A percentile compares a stretch with the other conserved stretches of the same genome.
phyloP scores from a whole-genome alignment of 495 filamentous ascomycete species.

The Bacidia rubella region DNA sequence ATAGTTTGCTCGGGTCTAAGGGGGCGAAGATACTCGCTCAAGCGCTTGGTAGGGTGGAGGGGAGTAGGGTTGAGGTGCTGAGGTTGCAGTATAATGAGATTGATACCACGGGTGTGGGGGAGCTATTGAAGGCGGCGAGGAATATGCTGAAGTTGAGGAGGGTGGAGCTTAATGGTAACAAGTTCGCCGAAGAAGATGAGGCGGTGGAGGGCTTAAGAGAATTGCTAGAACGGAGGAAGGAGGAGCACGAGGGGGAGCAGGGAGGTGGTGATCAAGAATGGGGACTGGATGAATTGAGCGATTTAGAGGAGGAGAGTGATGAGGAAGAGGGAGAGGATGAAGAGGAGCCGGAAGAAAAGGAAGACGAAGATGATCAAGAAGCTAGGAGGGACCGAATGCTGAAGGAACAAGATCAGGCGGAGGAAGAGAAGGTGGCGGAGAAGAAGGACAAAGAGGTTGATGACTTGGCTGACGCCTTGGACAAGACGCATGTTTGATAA shows the following conservation, averaged over 20 bases:
- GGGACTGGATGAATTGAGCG: slow-evolving; percentile 60
- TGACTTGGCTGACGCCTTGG: slow-evolving; percentile 58
- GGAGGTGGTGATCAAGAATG: slow-evolving; percentile 52
- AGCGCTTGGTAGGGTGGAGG: slow-evolving; percentile 60
- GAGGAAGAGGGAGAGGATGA: slow-evolving; percentile 45
- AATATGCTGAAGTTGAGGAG: slow-evolving; percentile 60
- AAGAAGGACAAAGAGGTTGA: slow-evolving; percentile 70
- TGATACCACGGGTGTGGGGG: slow-evolving; percentile 54
- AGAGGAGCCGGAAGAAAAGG: slow-evolving; percentile 40
- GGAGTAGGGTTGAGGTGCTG: slow-evolving; percentile 62
- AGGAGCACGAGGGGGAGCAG: slow-evolving; percentile 38
- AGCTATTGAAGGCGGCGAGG: slow-evolving; percentile 46
- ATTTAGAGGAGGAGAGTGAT: slow-evolving; percentile 58
- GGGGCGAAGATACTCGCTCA: slow-evolving; percentile 61
- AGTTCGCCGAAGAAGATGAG: slow-evolving; percentile 74
- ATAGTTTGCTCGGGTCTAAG: slow-evolving; percentile 70
- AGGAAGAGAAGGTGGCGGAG: slow-evolving; percentile 59
- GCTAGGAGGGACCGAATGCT: slow-evolving; percentile 35
- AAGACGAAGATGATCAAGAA: slow-evolving; percentile 36
- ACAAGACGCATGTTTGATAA: slow-evolving; percentile 36
- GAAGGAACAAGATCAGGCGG: slow-evolving; percentile 57
- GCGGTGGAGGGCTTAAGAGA: slow-evolving; percentile 39
- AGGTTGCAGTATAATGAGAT: slow-evolving; percentile 94
- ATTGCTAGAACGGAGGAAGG: slow-evolving; percentile 41
- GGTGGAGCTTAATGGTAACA: slow-evolving; percentile 92